Evolutionary conservation across 805 yeast genomes (phyloP), one percentile per base, ranked within the genome.

Genomic region (Kuraishia cidri): DNA sequence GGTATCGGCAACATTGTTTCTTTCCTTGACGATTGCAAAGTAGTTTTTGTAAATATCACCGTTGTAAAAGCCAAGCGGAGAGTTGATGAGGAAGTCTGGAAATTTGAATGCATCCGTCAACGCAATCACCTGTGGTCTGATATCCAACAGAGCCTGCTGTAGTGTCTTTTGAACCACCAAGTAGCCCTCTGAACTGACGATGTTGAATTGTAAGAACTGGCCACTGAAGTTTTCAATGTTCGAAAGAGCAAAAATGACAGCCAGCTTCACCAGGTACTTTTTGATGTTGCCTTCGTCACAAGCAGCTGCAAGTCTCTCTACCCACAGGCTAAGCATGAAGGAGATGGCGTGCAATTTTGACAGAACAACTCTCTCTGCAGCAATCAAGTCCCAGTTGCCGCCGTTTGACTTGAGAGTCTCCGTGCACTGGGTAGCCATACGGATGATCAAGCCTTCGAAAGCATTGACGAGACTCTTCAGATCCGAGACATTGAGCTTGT

Each of bases 21-120:
- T 46, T 6, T 37, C 37, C 44, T 68, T 66, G 37, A 79, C 79
- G 35, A 64, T 61, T 17, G 49, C 58, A 50, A 79, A 79, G 60
- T 86, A 86, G 54, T 82, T 76, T 49, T 77, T 76, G 60, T 86
- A 87, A 36, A 84, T 77, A 53, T 87, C 79, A 37, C 96, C 96
- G 45, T 82, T 76, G 56, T 69, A 79, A 36, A 65, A 68, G 30
- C 96, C 97, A 37, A 87, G 69, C 4, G 92, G 78, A 0, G 95
- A 76, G 54, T 86, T 83, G 49, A 87, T 68, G 61, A 81, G 72
- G 52, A 69, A 79, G 58, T 87, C 95, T 26, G 85, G 75, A 41
- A 81, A 68, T 56, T 80, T 75, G 66, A 87, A 87, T 1, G 94
- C 70, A 56, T 87, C 97, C 4, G 94, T 81, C 46, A 83, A 64